These are phyloP conservation scores for Bremia lactucae DNA, from an alignment of 352 stramenopile genomes.

Conservation along the genomic window DNA sequence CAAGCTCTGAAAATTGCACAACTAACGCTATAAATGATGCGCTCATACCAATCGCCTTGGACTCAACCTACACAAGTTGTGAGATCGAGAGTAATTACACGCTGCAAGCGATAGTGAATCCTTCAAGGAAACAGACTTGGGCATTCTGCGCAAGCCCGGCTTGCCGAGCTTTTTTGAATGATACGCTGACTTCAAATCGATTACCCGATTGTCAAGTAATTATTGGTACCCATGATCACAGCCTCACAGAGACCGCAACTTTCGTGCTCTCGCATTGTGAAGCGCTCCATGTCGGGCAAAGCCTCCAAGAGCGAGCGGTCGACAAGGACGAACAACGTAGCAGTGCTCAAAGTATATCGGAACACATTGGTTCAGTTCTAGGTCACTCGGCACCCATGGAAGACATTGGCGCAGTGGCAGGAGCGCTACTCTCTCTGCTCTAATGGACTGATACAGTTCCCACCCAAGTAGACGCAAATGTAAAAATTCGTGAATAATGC, in stretches of 20 bases:
- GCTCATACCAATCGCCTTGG: background rate
- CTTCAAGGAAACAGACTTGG: slow-evolving; percentile 2
- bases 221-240: slow-evolving; percentile 1
- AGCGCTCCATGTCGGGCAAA: background rate
- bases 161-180: slow-evolving; percentile 11
- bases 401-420: slow-evolving; percentile 3
- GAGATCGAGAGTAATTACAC: slow-evolving; percentile 18
- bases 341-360: background rate
- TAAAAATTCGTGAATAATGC: no score
- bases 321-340: slow-evolving; percentile 1
- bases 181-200: slow-evolving; percentile 1
- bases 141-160: slow-evolving; percentile 15
- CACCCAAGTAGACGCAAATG: no score
- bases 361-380: slow-evolving; percentile 7
- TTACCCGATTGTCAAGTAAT: slow-evolving; percentile 13
- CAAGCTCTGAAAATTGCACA: slow-evolving; percentile 10
- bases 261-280: slow-evolving; percentile 2
- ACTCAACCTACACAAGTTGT: slow-evolving; percentile 9
- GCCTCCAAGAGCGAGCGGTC: slow-evolving; percentile 10
- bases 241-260: slow-evolving; percentile 3
- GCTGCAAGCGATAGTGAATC: slow-evolving; percentile 1
- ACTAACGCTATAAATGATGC: background rate
- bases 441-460: no score
- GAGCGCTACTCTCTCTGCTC: slow-evolving; percentile 6
- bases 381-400: slow-evolving; percentile 18